Conservation (phyloP, 2,329 filamentous ascomycete species). For the Colletotrichum liriopes region DNA sequence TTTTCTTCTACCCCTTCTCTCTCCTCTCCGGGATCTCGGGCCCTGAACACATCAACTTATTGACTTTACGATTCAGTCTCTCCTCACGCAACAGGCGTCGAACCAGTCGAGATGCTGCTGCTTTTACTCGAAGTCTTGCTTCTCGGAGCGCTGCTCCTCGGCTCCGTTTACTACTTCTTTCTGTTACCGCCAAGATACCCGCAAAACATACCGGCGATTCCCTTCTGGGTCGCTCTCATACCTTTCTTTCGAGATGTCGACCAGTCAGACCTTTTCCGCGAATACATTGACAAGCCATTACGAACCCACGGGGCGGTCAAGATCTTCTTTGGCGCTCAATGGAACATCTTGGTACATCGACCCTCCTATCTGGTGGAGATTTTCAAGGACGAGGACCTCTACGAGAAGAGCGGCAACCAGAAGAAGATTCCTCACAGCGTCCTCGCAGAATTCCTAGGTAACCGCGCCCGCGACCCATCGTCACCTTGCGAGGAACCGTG, state of each 20-base stretch:
- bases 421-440: slow-evolving; percentile 58
- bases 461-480: not conserved
- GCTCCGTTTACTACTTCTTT: slow-evolving; percentile 39
- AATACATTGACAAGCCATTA: slow-evolving; percentile 57
- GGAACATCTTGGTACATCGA: slow-evolving; percentile 63
- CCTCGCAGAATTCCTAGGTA: slow-evolving; percentile 52
- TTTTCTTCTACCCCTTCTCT: slow-evolving; percentile 2
- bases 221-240: slow-evolving; percentile 60
- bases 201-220: slow-evolving; percentile 59
- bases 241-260: slow-evolving; percentile 60
- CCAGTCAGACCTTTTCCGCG: slow-evolving; percentile 57
- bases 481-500: not conserved
- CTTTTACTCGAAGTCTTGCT: slow-evolving; percentile 30
- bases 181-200: slow-evolving; percentile 48
- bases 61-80: not conserved
- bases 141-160: slow-evolving; percentile 19
- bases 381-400: slow-evolving; percentile 52
- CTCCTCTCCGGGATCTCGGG: not conserved
- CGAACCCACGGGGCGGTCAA: slow-evolving; percentile 61
- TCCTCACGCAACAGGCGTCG: not conserved
- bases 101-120: slow-evolving; percentile 20
- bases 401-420: slow-evolving; percentile 58
- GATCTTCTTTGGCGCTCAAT: slow-evolving; percentile 64
- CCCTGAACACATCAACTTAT: slow-evolving; percentile 24
- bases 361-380: slow-evolving; percentile 60